phyloP scores from a whole-genome alignment of 225 moss, liverwort and hornwort genomes.

The Thuidium tamariscinum region DNA sequence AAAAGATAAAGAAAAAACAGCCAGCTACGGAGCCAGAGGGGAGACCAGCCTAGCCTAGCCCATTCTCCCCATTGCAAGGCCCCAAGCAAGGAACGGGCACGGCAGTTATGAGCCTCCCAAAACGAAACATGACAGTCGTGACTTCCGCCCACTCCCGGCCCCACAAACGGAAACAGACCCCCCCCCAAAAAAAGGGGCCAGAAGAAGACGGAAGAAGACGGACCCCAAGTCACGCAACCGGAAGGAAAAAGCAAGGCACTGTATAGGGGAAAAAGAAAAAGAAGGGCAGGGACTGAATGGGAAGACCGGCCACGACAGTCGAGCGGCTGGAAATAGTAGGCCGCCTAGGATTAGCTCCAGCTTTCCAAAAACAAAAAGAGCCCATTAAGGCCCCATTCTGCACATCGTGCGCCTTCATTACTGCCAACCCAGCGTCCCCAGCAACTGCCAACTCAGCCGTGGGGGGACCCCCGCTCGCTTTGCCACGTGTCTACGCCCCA shows the following conservation, averaged over 20 bases:
- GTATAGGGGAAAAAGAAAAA: fast-evolving
- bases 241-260: too few species aligned
- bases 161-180: not conserved
- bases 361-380: not conserved
- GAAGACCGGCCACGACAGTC: too few species aligned
- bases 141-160: too few species aligned
- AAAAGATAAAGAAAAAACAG: too few species aligned
- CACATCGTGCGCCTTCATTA: not conserved
- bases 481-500: not conserved
- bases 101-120: conserved; percentile 14
- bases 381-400: not conserved
- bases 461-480: not conserved
- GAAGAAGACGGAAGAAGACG: too few species aligned
- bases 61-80: not conserved
- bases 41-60: not conserved
- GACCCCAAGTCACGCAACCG: too few species aligned
- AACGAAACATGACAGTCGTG: not conserved
- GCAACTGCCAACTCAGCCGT: not conserved
- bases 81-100: not conserved
- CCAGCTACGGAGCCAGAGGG: too few species aligned
- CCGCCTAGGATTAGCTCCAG: not conserved
- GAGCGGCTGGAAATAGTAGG: not conserved
- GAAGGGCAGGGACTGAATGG: not conserved
- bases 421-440: not conserved
- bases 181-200: too few species aligned